A percentile compares a stretch with the other conserved stretches of the same genome.
Conservation (phyloP, 495 filamentous ascomycete genomes). For the Rhizodiscina lignyota region DNA sequence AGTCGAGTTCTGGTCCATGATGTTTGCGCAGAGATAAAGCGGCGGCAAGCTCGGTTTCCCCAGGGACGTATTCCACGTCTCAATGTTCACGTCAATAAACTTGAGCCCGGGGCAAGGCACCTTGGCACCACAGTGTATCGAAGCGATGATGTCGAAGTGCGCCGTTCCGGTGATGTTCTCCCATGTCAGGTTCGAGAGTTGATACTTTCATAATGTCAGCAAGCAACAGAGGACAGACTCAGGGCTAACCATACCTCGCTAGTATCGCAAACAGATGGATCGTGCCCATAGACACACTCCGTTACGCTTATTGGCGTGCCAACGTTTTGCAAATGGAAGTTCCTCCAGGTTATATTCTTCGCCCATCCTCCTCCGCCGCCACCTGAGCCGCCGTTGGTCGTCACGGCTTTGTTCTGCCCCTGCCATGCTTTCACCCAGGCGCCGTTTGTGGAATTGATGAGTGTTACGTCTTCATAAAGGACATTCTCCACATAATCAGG, state of each 20-base stretch:
- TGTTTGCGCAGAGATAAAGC: too few species aligned
- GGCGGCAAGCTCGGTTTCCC: too few species aligned
- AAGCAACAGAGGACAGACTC: too few species aligned
- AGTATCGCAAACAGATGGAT: slow-evolving; percentile 31
- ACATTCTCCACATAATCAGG: slow-evolving; percentile 13
- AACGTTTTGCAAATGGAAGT: slow-evolving; percentile 38
- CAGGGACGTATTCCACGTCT: slow-evolving; percentile 21
- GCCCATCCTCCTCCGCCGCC: slow-evolving; percentile 15
- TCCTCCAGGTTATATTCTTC: slow-evolving; percentile 21
- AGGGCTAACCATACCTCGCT: too few species aligned
- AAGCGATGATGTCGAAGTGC: slow-evolving; percentile 35
- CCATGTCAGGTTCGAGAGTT: slow-evolving; percentile 28
- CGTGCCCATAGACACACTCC: slow-evolving; percentile 35
- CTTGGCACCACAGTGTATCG: slow-evolving; percentile 32
- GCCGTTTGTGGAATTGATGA: slow-evolving; percentile 29
- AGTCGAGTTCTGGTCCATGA: too few species aligned
- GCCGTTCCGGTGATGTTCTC: slow-evolving; percentile 39
- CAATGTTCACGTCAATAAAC: slow-evolving; percentile 35
- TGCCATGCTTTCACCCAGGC: slow-evolving; percentile 41
- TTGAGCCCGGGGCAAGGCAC: slow-evolving; percentile 31
- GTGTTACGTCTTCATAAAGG: slow-evolving; percentile 10
- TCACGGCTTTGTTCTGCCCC: slow-evolving; percentile 23
- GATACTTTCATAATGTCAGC: too few species aligned
- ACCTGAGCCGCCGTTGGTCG: slow-evolving; percentile 22
- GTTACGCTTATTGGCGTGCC: slow-evolving; percentile 42